Conservation (phyloP, 2,329 filamentous ascomycete genomes). For the Scytalidium sp. region DNA sequence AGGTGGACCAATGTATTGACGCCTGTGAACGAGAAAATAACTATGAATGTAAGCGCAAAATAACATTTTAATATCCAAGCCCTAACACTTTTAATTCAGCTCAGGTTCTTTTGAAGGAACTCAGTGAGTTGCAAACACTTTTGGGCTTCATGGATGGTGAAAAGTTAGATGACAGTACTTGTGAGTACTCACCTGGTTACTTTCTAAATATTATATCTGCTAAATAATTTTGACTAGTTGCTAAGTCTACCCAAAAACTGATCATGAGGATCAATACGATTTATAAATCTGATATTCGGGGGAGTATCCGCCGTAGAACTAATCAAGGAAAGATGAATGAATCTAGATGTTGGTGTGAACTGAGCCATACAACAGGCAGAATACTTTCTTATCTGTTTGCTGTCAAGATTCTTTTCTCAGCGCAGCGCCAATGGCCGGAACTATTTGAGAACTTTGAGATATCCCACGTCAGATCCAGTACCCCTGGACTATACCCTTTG, state of each 20-base stretch:
- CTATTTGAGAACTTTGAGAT: conserved; percentile 12
- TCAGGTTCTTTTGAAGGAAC: conserved; percentile 2
- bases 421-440: conserved; percentile 13
- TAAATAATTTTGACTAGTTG: conserved; percentile 6
- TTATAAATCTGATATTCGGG: conserved; percentile 18
- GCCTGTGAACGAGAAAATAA: conserved; percentile 5
- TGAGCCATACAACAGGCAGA: conserved; percentile 24
- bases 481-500: neutral
- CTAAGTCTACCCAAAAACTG: conserved; percentile 5
- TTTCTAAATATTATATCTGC: neutral
- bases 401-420: conserved; percentile 18
- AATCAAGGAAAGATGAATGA: conserved; percentile 5
- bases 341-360: conserved; percentile 20
- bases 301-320: conserved; percentile 21
- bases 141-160: conserved; percentile 1
- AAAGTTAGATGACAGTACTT: conserved; percentile 3
- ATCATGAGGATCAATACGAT: conserved; percentile 7
- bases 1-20: conserved; percentile 1
- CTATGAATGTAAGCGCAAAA: conserved; percentile 5
- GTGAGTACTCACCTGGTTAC: conserved; percentile 2
- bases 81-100: conserved; percentile 3
- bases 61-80: neutral
- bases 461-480: conserved; percentile 5
- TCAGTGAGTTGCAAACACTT: conserved; percentile 3
- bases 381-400: conserved; percentile 26